Percentiles rank a stretch among this genome's conserved stretches.
These are phyloP conservation scores for Lactifluus volemus DNA, from an alignment of 768 basidiomycete genomes.

Conservation along the genomic window DNA sequence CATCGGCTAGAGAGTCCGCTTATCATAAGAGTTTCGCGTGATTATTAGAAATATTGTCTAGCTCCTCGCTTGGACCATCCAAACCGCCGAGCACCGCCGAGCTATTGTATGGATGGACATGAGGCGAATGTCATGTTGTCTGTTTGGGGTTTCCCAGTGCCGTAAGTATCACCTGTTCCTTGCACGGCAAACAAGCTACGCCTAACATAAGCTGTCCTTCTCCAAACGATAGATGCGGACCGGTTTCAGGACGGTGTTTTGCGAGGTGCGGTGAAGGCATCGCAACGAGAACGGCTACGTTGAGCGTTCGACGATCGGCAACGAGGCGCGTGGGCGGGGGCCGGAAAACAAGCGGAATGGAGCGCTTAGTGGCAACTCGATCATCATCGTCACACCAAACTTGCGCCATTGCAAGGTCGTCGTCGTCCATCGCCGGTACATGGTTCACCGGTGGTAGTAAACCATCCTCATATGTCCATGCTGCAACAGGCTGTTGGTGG, in stretches of 20 bases:
- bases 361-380: neutral
- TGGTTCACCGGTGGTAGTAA: neutral
- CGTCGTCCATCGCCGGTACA: neutral
- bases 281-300: constrained; percentile 12
- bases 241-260: neutral
- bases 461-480: constrained; percentile 3
- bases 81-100: neutral
- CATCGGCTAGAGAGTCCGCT: neutral
- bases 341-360: neutral
- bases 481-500: constrained; percentile 8
- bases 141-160: neutral
- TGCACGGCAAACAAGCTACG: neutral
- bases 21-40: neutral
- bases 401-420: neutral
- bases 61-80: neutral
- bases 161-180: neutral
- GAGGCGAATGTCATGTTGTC: neutral
- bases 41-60: no score
- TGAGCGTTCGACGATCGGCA: neutral
- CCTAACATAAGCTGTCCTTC: constrained; percentile 7
- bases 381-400: neutral
- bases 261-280: constrained; percentile 9
- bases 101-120: neutral
- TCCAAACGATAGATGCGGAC: neutral
- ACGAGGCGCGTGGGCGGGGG: neutral